Evolutionary conservation across 75 land plant species (phyloP).

Genomic region (Gnetum montanum): DNA sequence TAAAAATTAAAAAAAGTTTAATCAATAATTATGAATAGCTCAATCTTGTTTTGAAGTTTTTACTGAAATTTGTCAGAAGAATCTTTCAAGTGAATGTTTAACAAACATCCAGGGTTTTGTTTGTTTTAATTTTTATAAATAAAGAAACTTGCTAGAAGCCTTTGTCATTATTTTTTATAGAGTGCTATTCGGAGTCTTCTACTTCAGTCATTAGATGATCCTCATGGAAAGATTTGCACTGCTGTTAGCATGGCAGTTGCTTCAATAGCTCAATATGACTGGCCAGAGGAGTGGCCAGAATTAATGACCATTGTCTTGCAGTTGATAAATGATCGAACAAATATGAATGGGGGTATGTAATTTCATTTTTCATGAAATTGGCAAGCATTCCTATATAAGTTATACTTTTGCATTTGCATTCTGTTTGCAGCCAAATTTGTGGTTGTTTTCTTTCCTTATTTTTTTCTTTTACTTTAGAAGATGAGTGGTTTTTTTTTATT

Average conservation of each 20-base stretch:
- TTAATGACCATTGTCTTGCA: conserved; percentile 58
- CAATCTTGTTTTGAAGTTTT: no score
- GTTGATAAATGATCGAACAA: conserved; percentile 51
- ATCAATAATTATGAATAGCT: no score
- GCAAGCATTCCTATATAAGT: no score
- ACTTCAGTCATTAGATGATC: conserved; percentile 57
- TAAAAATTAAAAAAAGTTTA: no score
- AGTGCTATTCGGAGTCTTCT: conserved; percentile 50
- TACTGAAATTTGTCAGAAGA: no score
- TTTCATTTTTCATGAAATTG: neutral
- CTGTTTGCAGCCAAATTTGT: neutral
- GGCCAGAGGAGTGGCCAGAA: conserved; percentile 97
- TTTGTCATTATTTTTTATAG: conserved; percentile 22
- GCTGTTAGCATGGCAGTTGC: conserved; percentile 94
- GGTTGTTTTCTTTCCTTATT: neutral
- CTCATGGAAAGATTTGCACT: conserved; percentile 84
- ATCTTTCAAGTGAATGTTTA: no score
- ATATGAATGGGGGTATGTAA: conserved; percentile 57
- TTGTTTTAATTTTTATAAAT: neutral
- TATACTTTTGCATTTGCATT: neutral
- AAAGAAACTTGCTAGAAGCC: neutral
- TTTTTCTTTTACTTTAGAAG: neutral
- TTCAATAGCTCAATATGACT: conserved; percentile 81
- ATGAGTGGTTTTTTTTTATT: no score
- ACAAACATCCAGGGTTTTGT: neutral